Conservation (phyloP, 169 alveolate genomes). For the Plasmodium chabaudi region DNA sequence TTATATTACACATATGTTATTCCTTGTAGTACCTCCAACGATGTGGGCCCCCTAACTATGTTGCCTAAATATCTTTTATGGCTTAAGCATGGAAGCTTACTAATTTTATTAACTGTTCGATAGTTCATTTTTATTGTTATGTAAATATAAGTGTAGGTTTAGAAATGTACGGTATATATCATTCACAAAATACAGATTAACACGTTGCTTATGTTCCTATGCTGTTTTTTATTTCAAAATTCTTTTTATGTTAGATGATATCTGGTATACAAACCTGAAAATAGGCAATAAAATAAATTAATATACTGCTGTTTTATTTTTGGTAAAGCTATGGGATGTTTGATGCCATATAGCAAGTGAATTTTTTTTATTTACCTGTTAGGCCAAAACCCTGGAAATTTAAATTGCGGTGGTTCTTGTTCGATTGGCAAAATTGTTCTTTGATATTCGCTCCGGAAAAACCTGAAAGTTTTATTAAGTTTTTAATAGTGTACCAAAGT, state of each 20-base stretch:
- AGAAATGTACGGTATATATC: conserved; percentile 2
- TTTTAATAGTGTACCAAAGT: too few species aligned
- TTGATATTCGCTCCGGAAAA: conserved; percentile 46
- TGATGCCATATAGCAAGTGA: neutral
- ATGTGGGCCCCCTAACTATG: conserved; percentile 58
- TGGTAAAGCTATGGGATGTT: neutral
- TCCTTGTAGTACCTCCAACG: conserved; percentile 27
- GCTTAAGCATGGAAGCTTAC: neutral
- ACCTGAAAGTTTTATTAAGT: conserved; percentile 8
- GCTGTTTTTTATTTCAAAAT: conserved; percentile 26
- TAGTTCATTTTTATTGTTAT: neutral
- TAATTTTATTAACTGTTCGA: neutral
- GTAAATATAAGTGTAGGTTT: neutral
- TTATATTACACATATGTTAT: neutral
- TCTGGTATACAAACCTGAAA: conserved; percentile 52
- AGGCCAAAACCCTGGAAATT: conserved; percentile 87
- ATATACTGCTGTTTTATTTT: neutral
- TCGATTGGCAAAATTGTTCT: conserved; percentile 45
- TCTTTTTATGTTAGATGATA: conserved; percentile 53
- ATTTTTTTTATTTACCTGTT: conserved; percentile 52
- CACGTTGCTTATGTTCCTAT: neutral
- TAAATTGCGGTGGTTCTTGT: conserved; percentile 41
- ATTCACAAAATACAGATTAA: neutral
- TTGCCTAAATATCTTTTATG: conserved; percentile 58
- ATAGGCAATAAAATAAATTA: neutral